Conservation (phyloP, 1,284 basidiomycete genomes). For the Puccinia hordei region DNA sequence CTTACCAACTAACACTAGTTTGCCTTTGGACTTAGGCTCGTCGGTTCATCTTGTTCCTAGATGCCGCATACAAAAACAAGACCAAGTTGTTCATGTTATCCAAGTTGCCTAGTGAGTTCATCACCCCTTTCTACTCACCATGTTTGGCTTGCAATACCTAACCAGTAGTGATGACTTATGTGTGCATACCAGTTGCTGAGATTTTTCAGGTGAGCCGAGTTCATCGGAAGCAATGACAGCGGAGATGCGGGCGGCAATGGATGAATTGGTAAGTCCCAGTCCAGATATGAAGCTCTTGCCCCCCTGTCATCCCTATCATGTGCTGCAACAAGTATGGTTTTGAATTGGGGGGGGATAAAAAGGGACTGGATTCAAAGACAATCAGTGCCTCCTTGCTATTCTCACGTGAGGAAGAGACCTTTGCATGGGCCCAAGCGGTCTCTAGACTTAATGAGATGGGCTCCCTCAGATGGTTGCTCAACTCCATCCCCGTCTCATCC, state of each 20-base stretch:
- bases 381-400: slow-evolving; percentile 84
- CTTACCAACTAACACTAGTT: not conserved
- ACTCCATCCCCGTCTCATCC: not conserved
- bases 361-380: slow-evolving; percentile 75
- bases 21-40: slow-evolving; percentile 36
- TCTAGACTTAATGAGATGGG: slow-evolving; percentile 90
- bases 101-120: slow-evolving; percentile 81
- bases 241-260: slow-evolving; percentile 67
- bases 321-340: not conserved
- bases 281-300: too few species aligned
- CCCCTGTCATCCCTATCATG: not conserved
- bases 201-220: slow-evolving; percentile 28
- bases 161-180: not conserved
- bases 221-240: slow-evolving; percentile 24
- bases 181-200: slow-evolving; percentile 2
- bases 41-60: slow-evolving; percentile 47
- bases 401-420: slow-evolving; percentile 87
- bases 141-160: not conserved
- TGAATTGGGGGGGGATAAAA: not conserved
- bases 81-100: slow-evolving; percentile 87
- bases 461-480: slow-evolving; percentile 72
- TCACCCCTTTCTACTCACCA: not conserved
- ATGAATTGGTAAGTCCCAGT: slow-evolving; percentile 74
- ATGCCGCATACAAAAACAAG: slow-evolving; percentile 60
- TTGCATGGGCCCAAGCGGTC: slow-evolving; percentile 90